A percentile compares a stretch with the other conserved stretches of the same genome.
phyloP scores from a whole-genome alignment of 2,329 filamentous ascomycete genomes.

The Aspergillus quadrilineatus region DNA sequence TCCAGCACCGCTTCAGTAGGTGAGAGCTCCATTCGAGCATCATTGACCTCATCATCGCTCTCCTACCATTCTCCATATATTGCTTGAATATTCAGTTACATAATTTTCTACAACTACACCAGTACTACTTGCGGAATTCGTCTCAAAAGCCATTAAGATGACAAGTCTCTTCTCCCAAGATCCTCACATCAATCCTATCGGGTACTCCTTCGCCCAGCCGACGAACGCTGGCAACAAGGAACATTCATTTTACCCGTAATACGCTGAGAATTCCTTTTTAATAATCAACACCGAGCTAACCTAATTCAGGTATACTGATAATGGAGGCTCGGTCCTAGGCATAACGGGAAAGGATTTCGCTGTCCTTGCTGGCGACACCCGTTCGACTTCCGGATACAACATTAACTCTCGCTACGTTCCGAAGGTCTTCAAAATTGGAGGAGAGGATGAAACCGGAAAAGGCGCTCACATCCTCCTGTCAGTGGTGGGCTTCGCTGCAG shows the following conservation, averaged over 20 bases:
- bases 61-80: background rate
- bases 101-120: background rate
- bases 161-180: constrained; percentile 53
- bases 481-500: constrained; percentile 92
- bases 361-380: constrained; percentile 95
- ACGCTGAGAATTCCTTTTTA: background rate
- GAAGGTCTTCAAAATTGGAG: constrained; percentile 97
- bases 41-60: constrained; percentile 3
- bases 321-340: constrained; percentile 92
- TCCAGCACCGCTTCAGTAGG: constrained; percentile 38
- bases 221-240: constrained; percentile 52
- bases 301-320: constrained; percentile 75
- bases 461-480: constrained; percentile 86
- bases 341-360: constrained; percentile 93
- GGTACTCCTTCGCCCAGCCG: constrained; percentile 60
- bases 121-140: background rate
- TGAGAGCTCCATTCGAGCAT: constrained; percentile 13
- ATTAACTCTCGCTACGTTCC: constrained; percentile 96
- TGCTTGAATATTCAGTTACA: background rate
- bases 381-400: constrained; percentile 93
- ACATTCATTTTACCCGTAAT: constrained; percentile 92
- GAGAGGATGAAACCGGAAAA: constrained; percentile 78
- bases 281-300: constrained; percentile 14
- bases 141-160: constrained; percentile 43
- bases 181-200: constrained; percentile 52